A percentile compares a stretch with the other conserved stretches of the same genome.
Evolutionary conservation across 768 basidiomycete genomes (phyloP).

Genomic region (Mrakia hoshinonis): DNA sequence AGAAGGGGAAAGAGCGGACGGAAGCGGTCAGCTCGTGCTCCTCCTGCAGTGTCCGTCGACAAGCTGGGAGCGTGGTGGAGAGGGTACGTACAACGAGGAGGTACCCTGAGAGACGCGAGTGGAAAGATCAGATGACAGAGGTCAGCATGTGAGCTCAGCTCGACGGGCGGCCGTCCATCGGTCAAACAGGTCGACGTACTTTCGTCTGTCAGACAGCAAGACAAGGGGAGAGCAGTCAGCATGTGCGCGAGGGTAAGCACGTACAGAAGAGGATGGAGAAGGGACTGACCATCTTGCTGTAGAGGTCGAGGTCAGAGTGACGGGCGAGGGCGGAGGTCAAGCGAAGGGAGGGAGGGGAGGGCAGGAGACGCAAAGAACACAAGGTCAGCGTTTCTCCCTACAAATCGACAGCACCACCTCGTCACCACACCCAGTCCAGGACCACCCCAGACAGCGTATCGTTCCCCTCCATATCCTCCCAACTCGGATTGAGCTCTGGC

Average conservation of each 20-base stretch:
- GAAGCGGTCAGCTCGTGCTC: neutral
- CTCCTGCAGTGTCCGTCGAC: neutral
- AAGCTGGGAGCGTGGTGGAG: neutral
- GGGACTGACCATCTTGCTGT: constrained; percentile 14
- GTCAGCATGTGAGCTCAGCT: constrained; percentile 2
- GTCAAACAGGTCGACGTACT: neutral
- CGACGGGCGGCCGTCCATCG: neutral
- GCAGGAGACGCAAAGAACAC: neutral
- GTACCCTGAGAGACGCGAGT: constrained; percentile 23
- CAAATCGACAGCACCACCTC: neutral
- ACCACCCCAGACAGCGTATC: neutral
- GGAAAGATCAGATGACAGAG: neutral
- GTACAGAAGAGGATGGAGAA: neutral
- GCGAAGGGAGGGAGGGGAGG: neutral
- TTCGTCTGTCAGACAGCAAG: neutral
- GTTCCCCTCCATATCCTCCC: neutral
- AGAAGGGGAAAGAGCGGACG: neutral
- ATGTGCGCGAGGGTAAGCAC: neutral
- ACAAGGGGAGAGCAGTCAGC: neutral
- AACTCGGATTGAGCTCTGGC: neutral
- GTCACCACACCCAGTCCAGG: neutral
- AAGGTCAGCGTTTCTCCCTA: constrained; percentile 9
- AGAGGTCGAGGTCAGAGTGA: neutral
- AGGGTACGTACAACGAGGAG: constrained; percentile 29
- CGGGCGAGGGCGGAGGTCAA: neutral